Base-by-base conservation (phyloP, 2,329 filamentous ascomycete genomes). In the Thelonectria discophora region DNA sequence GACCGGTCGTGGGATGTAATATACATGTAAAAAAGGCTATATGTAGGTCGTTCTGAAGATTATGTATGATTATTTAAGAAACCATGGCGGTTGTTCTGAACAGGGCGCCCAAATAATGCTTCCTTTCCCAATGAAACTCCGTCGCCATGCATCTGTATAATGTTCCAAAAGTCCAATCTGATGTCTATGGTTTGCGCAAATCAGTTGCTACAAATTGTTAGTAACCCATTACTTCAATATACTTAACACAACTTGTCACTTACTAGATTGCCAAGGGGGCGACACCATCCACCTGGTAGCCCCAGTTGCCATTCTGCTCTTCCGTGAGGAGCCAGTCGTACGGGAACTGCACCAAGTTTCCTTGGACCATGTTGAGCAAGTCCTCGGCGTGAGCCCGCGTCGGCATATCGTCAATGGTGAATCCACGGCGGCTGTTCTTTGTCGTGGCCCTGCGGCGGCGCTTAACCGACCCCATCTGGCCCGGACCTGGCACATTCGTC, bases 231-330 rank as follows among this genome's bases (percentile, higher is more conserved):
- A 12, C 45, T 47, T n/a, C 2, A 11, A 27, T 12, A 6, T 24
- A 11, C 1, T 37, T 27, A 1, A 4, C 15, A 7, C 8, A 11
- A 15, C 9, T 21, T 37, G 30, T 34, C 13, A 85, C 90, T 89
- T 84, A 93, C 91, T 99, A 99, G 73, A 99, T 98, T 80, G 97
- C 93, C 78, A 99, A 83, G 58, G 95, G 95, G 71, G 95, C 96
- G 75, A 99, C 90, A 77, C 96, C 90, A 77, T 99, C 95, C 58
- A 98, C 92, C 74, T 94, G 93, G 79, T 97, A 98, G 65, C 97
- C 86, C 95, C 95, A 99, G 74, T 97, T 97, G 58, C 93, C 92
- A 67, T 93, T 94, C 73, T 89, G 88, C 81, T 98, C 95, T 79
- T 98, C 95, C 58, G 90, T 91, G 70, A 91, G 86, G 55, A 97